Base-by-base conservation (phyloP, 2,329 filamentous ascomycete species). In the Aspergillus eucalypticola region DNA sequence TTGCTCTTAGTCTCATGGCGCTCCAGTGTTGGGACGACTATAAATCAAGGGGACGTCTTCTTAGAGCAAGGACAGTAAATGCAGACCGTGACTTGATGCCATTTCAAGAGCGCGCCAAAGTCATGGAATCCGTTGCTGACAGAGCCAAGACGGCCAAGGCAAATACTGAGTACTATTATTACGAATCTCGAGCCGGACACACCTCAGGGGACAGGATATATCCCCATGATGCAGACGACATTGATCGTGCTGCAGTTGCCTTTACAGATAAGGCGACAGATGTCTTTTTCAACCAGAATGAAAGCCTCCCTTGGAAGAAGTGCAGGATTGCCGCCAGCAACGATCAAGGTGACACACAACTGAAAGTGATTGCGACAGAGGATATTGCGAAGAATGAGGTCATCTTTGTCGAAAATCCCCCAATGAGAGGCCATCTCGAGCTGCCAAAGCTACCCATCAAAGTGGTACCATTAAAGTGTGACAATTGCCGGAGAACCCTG, bases 331-430 rank as follows among this genome's bases (percentile, higher is more conserved):
- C 41, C 23, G 48, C 60, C 21, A 61, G 35, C 56, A 56, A 55
- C 27, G 48, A 25, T 13, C 25, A 17, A 23, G 41, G 46, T 3
- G 32, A 60, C 41, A 8, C 7, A 8, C 55, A 57, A 29, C 19
- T n/a, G 61, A 64, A 2, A 17, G 69, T 76, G n/a, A 70, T 71
- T 54, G 75, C 75, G 6, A 68, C 55, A 3, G 41, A 58, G 13
- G 23, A 66, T 5, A 75, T 76, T 39, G 35, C 56, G 15, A 51
- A 54, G 21, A 66, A 66, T 1, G 63, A 68, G 25, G 17, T 72
- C 6, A 69, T 76, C 35, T 69, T 71, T 59, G 67, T 62, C 21
- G 74, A 76, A 52, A 74, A 76, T 42, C 75, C 75, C 2, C 70
- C 69, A 3, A 68, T 75, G n/a, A 67, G 75, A 52, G 71, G 75